phyloP scores from a whole-genome alignment of 148 eudicot species.

The Arbutus unedo region DNA sequence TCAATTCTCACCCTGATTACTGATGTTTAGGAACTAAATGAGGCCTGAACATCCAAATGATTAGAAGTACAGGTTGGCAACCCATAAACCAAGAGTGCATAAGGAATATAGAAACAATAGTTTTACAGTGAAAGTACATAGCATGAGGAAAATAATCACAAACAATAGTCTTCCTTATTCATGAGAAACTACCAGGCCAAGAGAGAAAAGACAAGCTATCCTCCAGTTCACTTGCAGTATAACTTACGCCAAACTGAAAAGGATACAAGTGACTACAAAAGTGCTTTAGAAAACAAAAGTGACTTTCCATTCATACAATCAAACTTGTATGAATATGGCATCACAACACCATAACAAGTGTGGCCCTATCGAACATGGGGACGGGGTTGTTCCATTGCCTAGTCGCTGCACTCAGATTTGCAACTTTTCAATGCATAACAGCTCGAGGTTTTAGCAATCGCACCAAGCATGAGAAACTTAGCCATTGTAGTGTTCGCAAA shows the following conservation, averaged over 20 bases:
- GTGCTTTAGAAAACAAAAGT: neutral
- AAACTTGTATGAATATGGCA: neutral
- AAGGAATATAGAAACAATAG: neutral
- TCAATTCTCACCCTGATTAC: neutral
- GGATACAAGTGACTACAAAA: neutral
- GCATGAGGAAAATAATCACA: neutral
- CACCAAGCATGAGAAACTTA: neutral
- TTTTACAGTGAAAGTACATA: neutral
- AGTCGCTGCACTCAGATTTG: neutral
- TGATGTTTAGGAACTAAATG: neutral
- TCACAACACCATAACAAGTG: neutral
- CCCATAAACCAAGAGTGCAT: neutral
- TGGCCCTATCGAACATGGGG: neutral
- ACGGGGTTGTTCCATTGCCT: neutral
- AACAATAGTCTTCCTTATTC: too few relatives aligned
- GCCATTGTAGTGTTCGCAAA: neutral
- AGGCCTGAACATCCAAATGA: neutral
- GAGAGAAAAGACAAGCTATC: neutral
- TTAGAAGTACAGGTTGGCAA: neutral
- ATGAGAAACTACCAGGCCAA: neutral
- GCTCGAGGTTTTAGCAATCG: neutral
- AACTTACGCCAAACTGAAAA: conserved; percentile 2
- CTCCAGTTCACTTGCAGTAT: neutral
- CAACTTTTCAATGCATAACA: neutral
- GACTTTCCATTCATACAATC: neutral